Percentiles rank a stretch among this genome's conserved stretches.
phyloP scores from a whole-genome alignment of 257 asterid species.

The Solanum gandarillasii region DNA sequence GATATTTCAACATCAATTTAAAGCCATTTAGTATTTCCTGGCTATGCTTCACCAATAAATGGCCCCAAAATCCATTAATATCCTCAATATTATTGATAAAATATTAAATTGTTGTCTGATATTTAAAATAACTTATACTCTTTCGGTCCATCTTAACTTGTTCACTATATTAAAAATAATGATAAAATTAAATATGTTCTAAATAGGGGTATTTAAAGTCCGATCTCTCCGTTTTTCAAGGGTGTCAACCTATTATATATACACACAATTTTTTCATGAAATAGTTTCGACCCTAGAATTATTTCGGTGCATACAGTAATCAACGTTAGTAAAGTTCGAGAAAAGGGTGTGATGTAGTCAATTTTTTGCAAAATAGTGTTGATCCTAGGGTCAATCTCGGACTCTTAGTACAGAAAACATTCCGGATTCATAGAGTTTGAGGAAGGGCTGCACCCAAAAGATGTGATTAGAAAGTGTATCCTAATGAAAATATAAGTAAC shows the following conservation, averaged over 20 bases:
- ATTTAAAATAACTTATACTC: neutral
- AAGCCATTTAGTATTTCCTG: neutral
- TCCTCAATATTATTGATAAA: neutral
- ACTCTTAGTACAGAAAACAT: neutral
- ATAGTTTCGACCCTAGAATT: neutral
- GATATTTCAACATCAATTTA: neutral
- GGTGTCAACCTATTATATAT: neutral
- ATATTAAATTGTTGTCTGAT: neutral
- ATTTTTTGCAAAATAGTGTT: neutral
- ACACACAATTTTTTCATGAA: too few relatives aligned
- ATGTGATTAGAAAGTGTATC: neutral
- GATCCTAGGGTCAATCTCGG: neutral
- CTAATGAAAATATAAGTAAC: too few relatives aligned
- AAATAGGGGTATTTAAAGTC: neutral
- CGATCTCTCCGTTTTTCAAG: neutral
- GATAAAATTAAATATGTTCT: too few relatives aligned
- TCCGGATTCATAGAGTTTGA: neutral
- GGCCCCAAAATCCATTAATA: neutral
- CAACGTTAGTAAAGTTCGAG: rapidly evolving
- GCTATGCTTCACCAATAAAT: neutral
- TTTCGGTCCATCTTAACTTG: rapidly evolving
- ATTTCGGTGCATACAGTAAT: neutral
- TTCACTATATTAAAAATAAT: neutral
- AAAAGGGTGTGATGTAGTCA: neutral
- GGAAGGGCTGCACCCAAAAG: neutral